A percentile compares a stretch with the other conserved stretches of the same genome.
Evolutionary conservation across 306 rosid species (phyloP).

Genomic region (Lathyrus oleraceus): DNA sequence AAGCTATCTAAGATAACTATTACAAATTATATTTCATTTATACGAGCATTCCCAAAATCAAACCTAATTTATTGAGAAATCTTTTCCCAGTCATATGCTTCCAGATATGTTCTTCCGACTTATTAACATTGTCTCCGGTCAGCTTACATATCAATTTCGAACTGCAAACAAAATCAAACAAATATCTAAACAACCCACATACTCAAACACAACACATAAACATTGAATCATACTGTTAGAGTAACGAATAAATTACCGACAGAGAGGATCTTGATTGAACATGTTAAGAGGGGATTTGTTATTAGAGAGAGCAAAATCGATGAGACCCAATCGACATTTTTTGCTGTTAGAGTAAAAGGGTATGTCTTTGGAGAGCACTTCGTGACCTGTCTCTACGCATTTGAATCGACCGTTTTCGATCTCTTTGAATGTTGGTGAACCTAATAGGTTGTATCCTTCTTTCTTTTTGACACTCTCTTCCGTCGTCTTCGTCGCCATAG

Average conservation of each 20-base stretch:
- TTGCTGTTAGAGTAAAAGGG: constrained; percentile 68
- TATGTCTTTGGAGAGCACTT: constrained; percentile 64
- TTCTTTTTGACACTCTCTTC: constrained; percentile 38
- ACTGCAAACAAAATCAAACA: constrained; percentile 41
- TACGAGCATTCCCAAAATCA: too few relatives aligned
- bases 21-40: background rate
- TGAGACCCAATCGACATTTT: constrained; percentile 87
- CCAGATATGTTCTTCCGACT: constrained; percentile 97
- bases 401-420: constrained; percentile 74
- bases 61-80: constrained; percentile 91
- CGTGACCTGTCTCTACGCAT: constrained; percentile 87
- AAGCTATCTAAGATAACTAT: background rate
- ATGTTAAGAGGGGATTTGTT: constrained; percentile 74
- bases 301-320: constrained; percentile 63
- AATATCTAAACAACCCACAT: constrained; percentile 9
- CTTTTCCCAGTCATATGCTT: constrained; percentile 90
- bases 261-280: constrained; percentile 78
- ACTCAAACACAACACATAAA: background rate
- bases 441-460: constrained; percentile 75
- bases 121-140: constrained; percentile 80
- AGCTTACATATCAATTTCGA: constrained; percentile 84
- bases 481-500: constrained; percentile 38
- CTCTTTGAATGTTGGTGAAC: constrained; percentile 71
- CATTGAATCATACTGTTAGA: background rate
- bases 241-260: constrained; percentile 44